Conservation (phyloP, 2,329 filamentous ascomycete species). For the Alternaria sp. region DNA sequence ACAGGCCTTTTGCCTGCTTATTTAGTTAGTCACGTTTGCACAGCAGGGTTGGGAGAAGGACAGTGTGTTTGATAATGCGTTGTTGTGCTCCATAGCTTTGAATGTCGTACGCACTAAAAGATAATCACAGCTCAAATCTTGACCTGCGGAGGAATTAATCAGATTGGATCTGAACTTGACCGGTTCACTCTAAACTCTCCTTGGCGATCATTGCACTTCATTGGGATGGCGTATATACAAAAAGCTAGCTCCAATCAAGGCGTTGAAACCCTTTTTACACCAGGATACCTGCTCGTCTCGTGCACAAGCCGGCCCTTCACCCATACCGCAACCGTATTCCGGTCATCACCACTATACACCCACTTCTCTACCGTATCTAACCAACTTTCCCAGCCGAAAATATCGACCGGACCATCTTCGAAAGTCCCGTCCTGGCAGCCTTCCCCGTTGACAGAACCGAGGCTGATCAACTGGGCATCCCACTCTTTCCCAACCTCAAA, state of each 20-base stretch:
- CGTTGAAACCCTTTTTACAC: background rate
- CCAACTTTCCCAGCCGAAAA: constrained; percentile 94
- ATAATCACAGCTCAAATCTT: too few relatives aligned
- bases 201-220: background rate
- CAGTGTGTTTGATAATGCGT: too few relatives aligned
- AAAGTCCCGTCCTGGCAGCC: constrained; percentile 50
- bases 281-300: constrained; percentile 34
- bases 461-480: constrained; percentile 83
- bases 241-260: background rate
- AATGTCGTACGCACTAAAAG: too few relatives aligned
- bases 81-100: too few relatives aligned
- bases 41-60: too few relatives aligned
- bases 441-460: constrained; percentile 58
- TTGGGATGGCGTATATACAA: background rate
- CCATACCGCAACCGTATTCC: constrained; percentile 90
- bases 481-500: constrained; percentile 89
- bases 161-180: too few relatives aligned
- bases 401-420: constrained; percentile 74
- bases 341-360: constrained; percentile 91
- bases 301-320: constrained; percentile 85
- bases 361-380: constrained; percentile 89
- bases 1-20: too few relatives aligned
- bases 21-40: too few relatives aligned
- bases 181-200: too few relatives aligned
- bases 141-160: too few relatives aligned